Evolutionary conservation across 2,329 filamentous ascomycete genomes (phyloP).

Genomic region (Claviceps sp.): DNA sequence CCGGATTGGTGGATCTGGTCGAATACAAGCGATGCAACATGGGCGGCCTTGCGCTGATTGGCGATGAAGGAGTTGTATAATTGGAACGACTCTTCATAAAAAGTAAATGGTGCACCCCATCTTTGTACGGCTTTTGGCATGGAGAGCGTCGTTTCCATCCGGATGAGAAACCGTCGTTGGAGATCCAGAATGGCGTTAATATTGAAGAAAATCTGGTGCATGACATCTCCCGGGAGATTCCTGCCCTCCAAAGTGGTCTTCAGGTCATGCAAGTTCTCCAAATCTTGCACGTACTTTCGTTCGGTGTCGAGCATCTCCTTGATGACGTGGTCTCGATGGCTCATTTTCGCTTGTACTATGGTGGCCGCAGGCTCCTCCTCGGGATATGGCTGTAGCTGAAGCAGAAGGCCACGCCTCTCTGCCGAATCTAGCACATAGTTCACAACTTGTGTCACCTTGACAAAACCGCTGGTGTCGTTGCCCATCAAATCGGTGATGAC

Average conservation of each 20-base stretch:
- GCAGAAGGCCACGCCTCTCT: slow-evolving; percentile 62
- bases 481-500: slow-evolving; percentile 85
- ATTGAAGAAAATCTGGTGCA: slow-evolving; percentile 94
- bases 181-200: slow-evolving; percentile 91
- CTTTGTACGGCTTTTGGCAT: slow-evolving; percentile 64
- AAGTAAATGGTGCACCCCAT: slow-evolving; percentile 86
- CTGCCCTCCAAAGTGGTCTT: slow-evolving; percentile 84
- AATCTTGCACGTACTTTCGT: slow-evolving; percentile 92
- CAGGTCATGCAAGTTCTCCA: slow-evolving; percentile 84
- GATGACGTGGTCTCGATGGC: slow-evolving; percentile 73
- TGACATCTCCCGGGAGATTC: slow-evolving; percentile 73
- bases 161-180: slow-evolving; percentile 86
- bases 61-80: slow-evolving; percentile 97
- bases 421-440: slow-evolving; percentile 84
- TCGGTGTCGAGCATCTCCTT: slow-evolving; percentile 89
- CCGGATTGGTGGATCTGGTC: slow-evolving; percentile 70
- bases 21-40: slow-evolving; percentile 72
- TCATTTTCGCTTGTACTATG: slow-evolving; percentile 51
- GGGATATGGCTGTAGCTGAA: slow-evolving; percentile 43
- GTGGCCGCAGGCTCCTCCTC: slow-evolving; percentile 35
- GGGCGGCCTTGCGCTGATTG: slow-evolving; percentile 84
- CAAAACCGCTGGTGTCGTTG: slow-evolving; percentile 91
- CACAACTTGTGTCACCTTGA: slow-evolving; percentile 90
- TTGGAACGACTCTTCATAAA: slow-evolving; percentile 74
- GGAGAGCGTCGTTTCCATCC: slow-evolving; percentile 89